A percentile compares a stretch with the other conserved stretches of the same genome.
These are phyloP conservation scores for Petunia secreta DNA, from an alignment of 257 asterid species.

Conservation along the genomic window DNA sequence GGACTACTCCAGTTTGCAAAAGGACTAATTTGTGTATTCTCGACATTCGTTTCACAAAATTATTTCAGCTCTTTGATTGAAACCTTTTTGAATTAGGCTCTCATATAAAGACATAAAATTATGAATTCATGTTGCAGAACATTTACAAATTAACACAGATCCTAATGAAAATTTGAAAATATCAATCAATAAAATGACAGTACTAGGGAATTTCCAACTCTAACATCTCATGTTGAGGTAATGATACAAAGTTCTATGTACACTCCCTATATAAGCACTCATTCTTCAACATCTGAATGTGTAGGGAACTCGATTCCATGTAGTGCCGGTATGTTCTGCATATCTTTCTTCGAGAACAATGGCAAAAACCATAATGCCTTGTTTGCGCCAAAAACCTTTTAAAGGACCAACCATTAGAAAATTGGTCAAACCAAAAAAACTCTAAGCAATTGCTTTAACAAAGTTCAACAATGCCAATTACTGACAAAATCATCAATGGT, in stretches of 20 bases:
- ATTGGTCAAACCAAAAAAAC: not conserved
- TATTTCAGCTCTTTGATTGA: no score
- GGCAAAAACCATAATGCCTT: constrained; percentile 72
- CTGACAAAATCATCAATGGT: not conserved
- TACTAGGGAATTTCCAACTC: not conserved
- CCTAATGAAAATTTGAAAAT: not conserved
- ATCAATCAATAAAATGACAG: not conserved
- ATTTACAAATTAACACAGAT: not conserved
- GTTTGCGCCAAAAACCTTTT: constrained; percentile 72
- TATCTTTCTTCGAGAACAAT: constrained; percentile 63
- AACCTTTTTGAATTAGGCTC: not conserved
- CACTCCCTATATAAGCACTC: constrained; percentile 15
- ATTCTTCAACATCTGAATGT: constrained; percentile 47
- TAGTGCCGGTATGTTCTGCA: constrained; percentile 72
- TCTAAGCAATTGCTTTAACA: not conserved
- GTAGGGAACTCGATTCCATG: constrained; percentile 74
- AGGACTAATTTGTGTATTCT: no score
- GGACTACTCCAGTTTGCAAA: no score
- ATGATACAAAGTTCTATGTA: not conserved
- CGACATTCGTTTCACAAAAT: no score
- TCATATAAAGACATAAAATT: not conserved
- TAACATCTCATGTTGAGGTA: not conserved
- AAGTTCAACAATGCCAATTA: not conserved
- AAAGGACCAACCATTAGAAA: not conserved
- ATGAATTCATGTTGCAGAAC: not conserved